A percentile compares a stretch with the other conserved stretches of the same genome.
Conservation (phyloP, 208 protist genomes). For the Leishmania aethiopica region DNA sequence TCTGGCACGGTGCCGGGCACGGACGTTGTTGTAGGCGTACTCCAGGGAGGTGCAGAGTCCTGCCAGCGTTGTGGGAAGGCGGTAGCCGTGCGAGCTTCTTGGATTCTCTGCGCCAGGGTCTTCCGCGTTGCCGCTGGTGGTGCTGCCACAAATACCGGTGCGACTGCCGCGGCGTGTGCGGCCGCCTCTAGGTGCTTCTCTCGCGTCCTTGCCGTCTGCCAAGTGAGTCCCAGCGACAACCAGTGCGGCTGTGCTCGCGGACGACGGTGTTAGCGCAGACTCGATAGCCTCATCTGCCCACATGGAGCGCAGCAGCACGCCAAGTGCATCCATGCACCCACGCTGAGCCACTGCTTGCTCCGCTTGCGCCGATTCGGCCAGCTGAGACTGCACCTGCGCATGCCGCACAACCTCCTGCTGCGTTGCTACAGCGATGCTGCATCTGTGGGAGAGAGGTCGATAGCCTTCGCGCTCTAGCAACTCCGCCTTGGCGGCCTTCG, state of each 20-base stretch:
- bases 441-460: constrained; percentile 6
- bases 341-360: constrained; percentile 30
- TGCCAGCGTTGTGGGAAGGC: constrained; percentile 29
- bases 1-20: constrained; percentile 13
- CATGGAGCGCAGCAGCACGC: constrained; percentile 37
- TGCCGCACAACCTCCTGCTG: constrained; percentile 27
- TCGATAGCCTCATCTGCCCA: constrained; percentile 42
- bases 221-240: not conserved
- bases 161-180: not conserved
- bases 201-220: not conserved
- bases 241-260: constrained; percentile 1
- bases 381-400: constrained; percentile 27
- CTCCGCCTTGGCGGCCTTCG: constrained; percentile 34
- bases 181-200: not conserved
- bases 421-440: constrained; percentile 2
- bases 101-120: not conserved
- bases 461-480: constrained; percentile 38
- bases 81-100: not conserved
- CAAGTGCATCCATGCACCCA: constrained; percentile 29
- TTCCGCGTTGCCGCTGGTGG: not conserved
- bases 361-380: constrained; percentile 27
- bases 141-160: not conserved
- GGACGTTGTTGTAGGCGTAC: constrained; percentile 31
- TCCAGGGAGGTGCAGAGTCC: constrained; percentile 33
- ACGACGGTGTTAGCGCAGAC: not conserved